Percentiles rank a stretch among this genome's conserved stretches.
phyloP scores from a whole-genome alignment of 2,329 filamentous ascomycete genomes.

The Fusarium verrucosum region DNA sequence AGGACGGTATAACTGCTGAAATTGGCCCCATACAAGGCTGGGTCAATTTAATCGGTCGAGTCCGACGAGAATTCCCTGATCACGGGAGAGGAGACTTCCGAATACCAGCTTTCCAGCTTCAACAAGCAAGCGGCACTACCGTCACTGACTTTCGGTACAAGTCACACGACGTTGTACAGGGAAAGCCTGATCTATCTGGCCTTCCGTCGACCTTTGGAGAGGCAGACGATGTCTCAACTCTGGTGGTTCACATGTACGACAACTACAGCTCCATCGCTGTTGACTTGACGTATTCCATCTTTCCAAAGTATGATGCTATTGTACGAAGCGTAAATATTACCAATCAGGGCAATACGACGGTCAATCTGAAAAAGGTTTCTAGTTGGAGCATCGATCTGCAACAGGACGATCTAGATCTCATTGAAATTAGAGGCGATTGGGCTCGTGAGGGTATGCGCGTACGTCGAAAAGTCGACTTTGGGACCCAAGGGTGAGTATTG shows the following conservation, averaged over 20 bases:
- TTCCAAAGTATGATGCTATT: conserved; percentile 69
- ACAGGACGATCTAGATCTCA: conserved; percentile 68
- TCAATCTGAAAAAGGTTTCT: conserved; percentile 65
- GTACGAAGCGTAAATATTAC: conserved; percentile 69
- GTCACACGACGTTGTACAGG: conserved; percentile 62
- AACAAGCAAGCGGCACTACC: conserved; percentile 66
- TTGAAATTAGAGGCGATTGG: conserved; percentile 72
- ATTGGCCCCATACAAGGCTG: conserved; percentile 45
- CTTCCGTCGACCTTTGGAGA: conserved; percentile 68
- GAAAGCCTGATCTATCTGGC: conserved; percentile 65
- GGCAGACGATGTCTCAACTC: conserved; percentile 64
- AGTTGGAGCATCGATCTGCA: conserved; percentile 71
- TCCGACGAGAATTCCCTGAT: conserved; percentile 73
- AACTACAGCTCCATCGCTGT: conserved; percentile 66
- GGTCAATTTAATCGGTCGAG: conserved; percentile 64
- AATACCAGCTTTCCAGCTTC: conserved; percentile 67
- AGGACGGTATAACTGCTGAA: conserved; percentile 53
- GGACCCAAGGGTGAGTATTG: conserved; percentile 59
- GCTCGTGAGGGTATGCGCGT: conserved; percentile 65
- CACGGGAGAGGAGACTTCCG: conserved; percentile 72
- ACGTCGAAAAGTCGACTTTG: conserved; percentile 65
- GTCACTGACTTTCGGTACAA: conserved; percentile 67
- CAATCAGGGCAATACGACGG: conserved; percentile 63
- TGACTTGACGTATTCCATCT: conserved; percentile 70
- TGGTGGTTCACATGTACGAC: conserved; percentile 68